Base-by-base conservation (phyloP, 2,329 filamentous ascomycete genomes). In the Coniochaeta ligniaria region DNA sequence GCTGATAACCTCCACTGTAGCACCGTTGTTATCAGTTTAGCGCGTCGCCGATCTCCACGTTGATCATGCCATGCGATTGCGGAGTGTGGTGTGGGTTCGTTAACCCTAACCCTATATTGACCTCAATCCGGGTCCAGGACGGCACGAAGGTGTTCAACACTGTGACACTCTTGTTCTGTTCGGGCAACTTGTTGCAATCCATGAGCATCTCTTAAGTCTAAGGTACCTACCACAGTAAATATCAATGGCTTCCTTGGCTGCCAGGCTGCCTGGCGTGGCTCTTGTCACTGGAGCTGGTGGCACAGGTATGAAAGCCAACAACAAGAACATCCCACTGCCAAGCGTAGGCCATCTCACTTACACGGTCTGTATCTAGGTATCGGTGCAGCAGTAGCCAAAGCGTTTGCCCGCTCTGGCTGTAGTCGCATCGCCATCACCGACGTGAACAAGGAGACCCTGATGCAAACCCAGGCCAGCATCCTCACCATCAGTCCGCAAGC, bases 351-450 rank as follows among this genome's bases (percentile, higher is more conserved):
- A 31, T 33, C 45, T 59, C 22, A 33, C 28, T 20, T 33, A 52
- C 43, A n/a, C 2, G 20, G 11, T 14, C 5, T 47, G 16, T 14
- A 55, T 35, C n/a, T 41, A 83, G 83, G 83, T 35, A 86, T 85
- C 62, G 83, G 83, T 2, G 79, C 78, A 2, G 81, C 82, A 1
- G 77, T 82, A 1, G 79, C 78, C 11, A 77, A 70, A 60, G 79
- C 75, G 0, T 83, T 86, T 66, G 80, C 75, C 1, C 70, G 68
- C 2, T 76, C 77, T 0, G 82, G 82, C 14, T 83, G 81, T 66
- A 68, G 74, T 0, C 72, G 71, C n/a, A 74, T 85, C 14, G 80
- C 78, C 54, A 80, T 86, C 57, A 83, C 81, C 14, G 83, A 85
- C 63, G 71, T 83, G 60, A 76, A 80, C 62, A 66, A 65, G 2